Conservation (phyloP, 108 stramenopile species). For the Cyclotella choctawhatcheeana region DNA sequence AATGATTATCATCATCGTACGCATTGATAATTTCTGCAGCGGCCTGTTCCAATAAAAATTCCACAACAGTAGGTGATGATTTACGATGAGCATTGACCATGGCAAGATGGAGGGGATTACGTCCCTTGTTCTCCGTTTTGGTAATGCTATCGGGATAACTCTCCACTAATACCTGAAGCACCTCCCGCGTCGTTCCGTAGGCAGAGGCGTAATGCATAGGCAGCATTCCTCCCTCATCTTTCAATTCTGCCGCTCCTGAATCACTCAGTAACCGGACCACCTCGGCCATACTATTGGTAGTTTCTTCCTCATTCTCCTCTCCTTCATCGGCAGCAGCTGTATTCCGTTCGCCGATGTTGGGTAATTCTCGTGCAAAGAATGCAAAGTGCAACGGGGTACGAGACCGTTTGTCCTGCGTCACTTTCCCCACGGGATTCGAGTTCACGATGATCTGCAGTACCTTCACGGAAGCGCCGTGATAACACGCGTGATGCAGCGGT, state of each 20-base stretch:
- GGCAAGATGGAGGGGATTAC: constrained; percentile 84
- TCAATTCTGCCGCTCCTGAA: constrained; percentile 54
- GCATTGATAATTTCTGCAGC: constrained; percentile 60
- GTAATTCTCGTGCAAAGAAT: constrained; percentile 30
- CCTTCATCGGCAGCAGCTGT: too few species aligned
- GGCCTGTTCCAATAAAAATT: constrained; percentile 60
- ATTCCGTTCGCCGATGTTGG: constrained; percentile 1
- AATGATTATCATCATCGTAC: constrained; percentile 73
- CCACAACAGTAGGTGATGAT: constrained; percentile 69
- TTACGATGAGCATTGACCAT: constrained; percentile 88
- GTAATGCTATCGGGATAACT: constrained; percentile 68
- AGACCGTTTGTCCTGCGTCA: constrained; percentile 33
- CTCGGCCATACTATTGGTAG: constrained; percentile 37
- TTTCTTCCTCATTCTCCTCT: constrained; percentile 29
- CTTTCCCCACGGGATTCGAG: constrained; percentile 37
- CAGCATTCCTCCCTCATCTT: constrained; percentile 59
- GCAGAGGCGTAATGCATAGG: constrained; percentile 87
- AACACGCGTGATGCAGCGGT: constrained; percentile 71
- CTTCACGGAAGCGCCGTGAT: constrained; percentile 31
- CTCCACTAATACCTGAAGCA: constrained; percentile 70
- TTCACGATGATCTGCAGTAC: constrained; percentile 31
- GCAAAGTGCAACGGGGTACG: constrained; percentile 56
- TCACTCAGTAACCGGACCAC: constrained; percentile 44
- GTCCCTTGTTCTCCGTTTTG: constrained; percentile 73
- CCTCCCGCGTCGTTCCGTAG: constrained; percentile 71